Percentiles rank a stretch among this genome's conserved stretches.
phyloP scores from a whole-genome alignment of 371 early-diverging fungal species.

The Dinochytrium kinnereticum region DNA sequence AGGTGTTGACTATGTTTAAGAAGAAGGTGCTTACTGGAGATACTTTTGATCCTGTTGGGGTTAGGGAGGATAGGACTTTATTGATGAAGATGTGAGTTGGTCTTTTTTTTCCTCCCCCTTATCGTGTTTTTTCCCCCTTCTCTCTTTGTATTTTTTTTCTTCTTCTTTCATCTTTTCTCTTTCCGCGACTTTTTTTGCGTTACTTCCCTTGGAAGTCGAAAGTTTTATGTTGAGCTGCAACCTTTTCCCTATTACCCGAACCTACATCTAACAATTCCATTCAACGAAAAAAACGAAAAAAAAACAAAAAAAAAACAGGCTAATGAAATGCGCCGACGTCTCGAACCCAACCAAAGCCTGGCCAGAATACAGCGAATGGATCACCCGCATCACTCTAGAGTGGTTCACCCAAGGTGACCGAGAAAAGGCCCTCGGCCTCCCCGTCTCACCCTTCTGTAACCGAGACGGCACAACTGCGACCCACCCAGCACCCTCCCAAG shows the following conservation, averaged over 20 bases:
- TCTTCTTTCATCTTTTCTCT: neutral
- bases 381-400: conserved; percentile 51
- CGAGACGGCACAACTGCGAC: conserved; percentile 39
- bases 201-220: no score
- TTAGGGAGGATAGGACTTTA: conserved; percentile 51
- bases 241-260: no score
- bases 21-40: conserved; percentile 44
- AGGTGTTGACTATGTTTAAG: conserved; percentile 52
- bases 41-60: conserved; percentile 49
- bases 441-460: conserved; percentile 54
- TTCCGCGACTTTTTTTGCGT: neutral
- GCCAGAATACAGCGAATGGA: conserved; percentile 57
- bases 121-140: neutral
- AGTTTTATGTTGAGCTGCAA: no score
- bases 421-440: conserved; percentile 53
- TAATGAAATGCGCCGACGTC: conserved; percentile 61
- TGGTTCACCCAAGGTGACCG: conserved; percentile 59
- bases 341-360: conserved; percentile 61
- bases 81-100: conserved; percentile 51
- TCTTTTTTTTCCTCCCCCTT: conserved; percentile 6
- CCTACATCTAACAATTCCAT: no score
- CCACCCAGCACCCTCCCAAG: conserved; percentile 44
- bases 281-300: no score
- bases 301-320: conserved; percentile 31
- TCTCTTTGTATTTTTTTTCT: neutral